Conservation (phyloP, 495 filamentous ascomycete species). For the Venustampulla echinocandica region DNA sequence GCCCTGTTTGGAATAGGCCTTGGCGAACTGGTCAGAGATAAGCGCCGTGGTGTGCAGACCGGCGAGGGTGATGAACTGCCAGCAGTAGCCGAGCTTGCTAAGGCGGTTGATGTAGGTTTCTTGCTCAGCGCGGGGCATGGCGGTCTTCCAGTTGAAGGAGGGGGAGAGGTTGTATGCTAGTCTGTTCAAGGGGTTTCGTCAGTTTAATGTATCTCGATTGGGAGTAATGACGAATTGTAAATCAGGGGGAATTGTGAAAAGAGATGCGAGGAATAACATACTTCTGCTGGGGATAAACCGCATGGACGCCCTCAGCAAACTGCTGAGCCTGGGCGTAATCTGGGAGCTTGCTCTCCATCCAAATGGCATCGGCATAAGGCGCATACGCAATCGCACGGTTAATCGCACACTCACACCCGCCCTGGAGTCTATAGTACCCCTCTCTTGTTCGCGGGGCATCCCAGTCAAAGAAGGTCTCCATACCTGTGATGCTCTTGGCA, state of each 20-base stretch:
- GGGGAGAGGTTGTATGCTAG: conserved; percentile 96
- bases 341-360: conserved; percentile 98
- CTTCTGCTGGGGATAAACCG: conserved; percentile 94
- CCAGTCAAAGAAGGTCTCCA: conserved; percentile 89
- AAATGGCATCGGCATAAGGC: conserved; percentile 90
- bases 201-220: conserved; percentile 6
- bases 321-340: conserved; percentile 89
- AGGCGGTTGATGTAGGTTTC: conserved; percentile 94
- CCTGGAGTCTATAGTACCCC: conserved; percentile 86
- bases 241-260: too few species aligned
- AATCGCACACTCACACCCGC: conserved; percentile 84
- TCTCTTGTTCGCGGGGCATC: conserved; percentile 83
- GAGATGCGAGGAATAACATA: conserved; percentile 37
- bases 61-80: conserved; percentile 99
- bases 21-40: conserved; percentile 78
- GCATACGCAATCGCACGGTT: conserved; percentile 89
- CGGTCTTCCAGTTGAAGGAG: conserved; percentile 99
- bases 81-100: conserved; percentile 84
- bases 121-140: conserved; percentile 88
- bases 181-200: conserved; percentile 17
- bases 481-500: conserved; percentile 72
- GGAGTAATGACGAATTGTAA: too few species aligned
- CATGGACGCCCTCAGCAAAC: conserved; percentile 90
- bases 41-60: conserved; percentile 92
- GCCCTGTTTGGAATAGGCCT: conserved; percentile 68